Conservation (phyloP, 805 yeast genomes). For the Yarrowia deformans region DNA sequence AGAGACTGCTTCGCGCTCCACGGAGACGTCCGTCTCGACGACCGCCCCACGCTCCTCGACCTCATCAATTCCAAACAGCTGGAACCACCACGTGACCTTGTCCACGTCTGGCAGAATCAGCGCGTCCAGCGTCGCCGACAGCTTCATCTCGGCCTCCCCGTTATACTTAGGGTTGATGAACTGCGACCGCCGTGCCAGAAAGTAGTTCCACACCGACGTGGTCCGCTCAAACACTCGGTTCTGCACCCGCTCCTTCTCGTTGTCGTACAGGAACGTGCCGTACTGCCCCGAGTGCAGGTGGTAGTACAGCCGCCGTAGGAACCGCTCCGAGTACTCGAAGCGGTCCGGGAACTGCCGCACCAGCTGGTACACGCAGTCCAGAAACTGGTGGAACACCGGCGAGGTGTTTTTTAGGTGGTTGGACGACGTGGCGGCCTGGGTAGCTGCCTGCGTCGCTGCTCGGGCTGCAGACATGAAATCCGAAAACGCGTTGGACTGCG, state of each 20-base stretch:
- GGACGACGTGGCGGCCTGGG: constrained; percentile 57
- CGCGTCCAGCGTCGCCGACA: constrained; percentile 47
- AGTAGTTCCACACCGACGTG: constrained; percentile 92
- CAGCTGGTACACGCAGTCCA: constrained; percentile 88
- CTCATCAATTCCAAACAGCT: constrained; percentile 64
- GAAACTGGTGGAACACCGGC: constrained; percentile 92
- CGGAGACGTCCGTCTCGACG: neutral
- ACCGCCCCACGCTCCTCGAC: neutral
- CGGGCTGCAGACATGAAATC: constrained; percentile 39
- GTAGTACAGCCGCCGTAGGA: constrained; percentile 80
- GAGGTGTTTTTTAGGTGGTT: constrained; percentile 70
- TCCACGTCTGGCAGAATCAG: constrained; percentile 67
- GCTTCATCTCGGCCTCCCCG: constrained; percentile 44
- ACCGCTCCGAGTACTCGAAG: constrained; percentile 90
- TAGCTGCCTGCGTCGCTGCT: constrained; percentile 46
- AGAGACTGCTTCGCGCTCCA: neutral
- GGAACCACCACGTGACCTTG: constrained; percentile 87
- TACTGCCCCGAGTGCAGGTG: constrained; percentile 94
- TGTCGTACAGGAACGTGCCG: constrained; percentile 84
- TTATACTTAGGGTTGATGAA: constrained; percentile 64
- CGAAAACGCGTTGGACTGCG: constrained; percentile 19
- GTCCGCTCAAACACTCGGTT: constrained; percentile 59
- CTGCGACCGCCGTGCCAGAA: constrained; percentile 74
- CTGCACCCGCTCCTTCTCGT: constrained; percentile 67
- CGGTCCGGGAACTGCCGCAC: constrained; percentile 69